Conservation (phyloP, 1,284 basidiomycete genomes). For the Melanopsichium pennsylvanicum region DNA sequence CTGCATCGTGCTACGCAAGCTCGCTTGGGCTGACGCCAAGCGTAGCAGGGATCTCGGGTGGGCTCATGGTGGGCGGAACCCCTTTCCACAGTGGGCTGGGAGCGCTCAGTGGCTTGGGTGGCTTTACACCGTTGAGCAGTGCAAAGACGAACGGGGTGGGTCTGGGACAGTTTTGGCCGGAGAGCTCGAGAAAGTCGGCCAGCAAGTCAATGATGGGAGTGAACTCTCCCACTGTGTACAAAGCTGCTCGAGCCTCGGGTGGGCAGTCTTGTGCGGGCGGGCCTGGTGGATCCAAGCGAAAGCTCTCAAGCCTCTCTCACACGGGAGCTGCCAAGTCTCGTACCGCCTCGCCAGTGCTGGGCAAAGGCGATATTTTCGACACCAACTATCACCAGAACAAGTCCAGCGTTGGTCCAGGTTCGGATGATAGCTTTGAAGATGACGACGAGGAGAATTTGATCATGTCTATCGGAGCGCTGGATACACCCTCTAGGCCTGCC, state of each 20-base stretch:
- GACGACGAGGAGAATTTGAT: slow-evolving; percentile 26
- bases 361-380: slow-evolving; percentile 30
- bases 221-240: slow-evolving; percentile 35
- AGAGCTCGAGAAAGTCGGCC: slow-evolving; percentile 10
- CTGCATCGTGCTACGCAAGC: slow-evolving; percentile 39
- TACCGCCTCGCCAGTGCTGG: slow-evolving; percentile 4
- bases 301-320: not conserved
- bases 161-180: slow-evolving; percentile 23
- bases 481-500: slow-evolving; percentile 34
- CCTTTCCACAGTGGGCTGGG: slow-evolving; percentile 36
- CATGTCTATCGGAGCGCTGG: slow-evolving; percentile 27
- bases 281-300: slow-evolving; percentile 2
- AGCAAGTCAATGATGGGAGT: too few relatives aligned
- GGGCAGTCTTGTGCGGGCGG: not conserved
- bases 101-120: slow-evolving; percentile 23
- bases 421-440: slow-evolving; percentile 40
- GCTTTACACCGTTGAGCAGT: slow-evolving; percentile 26
- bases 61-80: slow-evolving; percentile 16
- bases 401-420: slow-evolving; percentile 2
- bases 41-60: slow-evolving; percentile 39
- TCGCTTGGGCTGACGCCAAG: slow-evolving; percentile 52
- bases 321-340: slow-evolving; percentile 8
- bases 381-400: slow-evolving; percentile 8
- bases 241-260: too few relatives aligned
- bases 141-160: slow-evolving; percentile 1